Base-by-base conservation (phyloP, 2,329 filamentous ascomycete genomes). In the Scleromitrula shiraiana region DNA sequence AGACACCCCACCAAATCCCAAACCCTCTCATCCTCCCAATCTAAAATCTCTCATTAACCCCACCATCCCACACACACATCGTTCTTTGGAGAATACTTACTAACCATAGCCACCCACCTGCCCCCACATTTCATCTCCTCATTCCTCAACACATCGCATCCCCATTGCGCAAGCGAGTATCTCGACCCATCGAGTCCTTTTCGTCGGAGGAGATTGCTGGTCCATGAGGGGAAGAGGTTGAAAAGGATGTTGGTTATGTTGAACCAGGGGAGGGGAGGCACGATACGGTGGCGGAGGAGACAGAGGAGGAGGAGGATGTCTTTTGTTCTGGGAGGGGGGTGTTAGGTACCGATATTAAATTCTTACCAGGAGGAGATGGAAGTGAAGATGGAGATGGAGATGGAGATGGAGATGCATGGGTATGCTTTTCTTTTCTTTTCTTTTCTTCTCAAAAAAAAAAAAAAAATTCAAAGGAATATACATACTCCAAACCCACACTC, bases 211-310 rank as follows among this genome's bases (percentile, higher is more conserved):
- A n/a, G n/a, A n/a, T n/a, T n/a, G n/a, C n/a, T n/a, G n/a, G n/a
- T n/a, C n/a, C n/a, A n/a, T n/a, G n/a, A n/a, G n/a, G n/a, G 41
- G 6, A 15, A 35, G 23, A 2, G 50, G 50, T 15, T 49, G 27
- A 22, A 33, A 26, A 56, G 29, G 19, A 54, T 29, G 2, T 41
- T 12, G 33, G 51, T 40, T 9, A 59, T 54, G 4, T 45, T 20
- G 8, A 14, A 2, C 17, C 56, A 59, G 4, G 55, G 49, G 17
- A 56, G 38, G 3, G 55, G 15, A 8, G 56, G 56, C 32, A 50
- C 49, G 24, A 51, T 36, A 20, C 52, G 51, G 3, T 56, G 38
- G 5, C 53, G 52, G 15, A 59, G 33, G 7, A 59, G 36, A n/a
- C n/a, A n/a, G 19, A 52, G 53, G 14, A 50, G 51, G 4, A 59